A percentile compares a stretch with the other conserved stretches of the same genome.
phyloP scores from a whole-genome alignment of 2,329 filamentous ascomycete species.

The Pseudocercospora vitis region DNA sequence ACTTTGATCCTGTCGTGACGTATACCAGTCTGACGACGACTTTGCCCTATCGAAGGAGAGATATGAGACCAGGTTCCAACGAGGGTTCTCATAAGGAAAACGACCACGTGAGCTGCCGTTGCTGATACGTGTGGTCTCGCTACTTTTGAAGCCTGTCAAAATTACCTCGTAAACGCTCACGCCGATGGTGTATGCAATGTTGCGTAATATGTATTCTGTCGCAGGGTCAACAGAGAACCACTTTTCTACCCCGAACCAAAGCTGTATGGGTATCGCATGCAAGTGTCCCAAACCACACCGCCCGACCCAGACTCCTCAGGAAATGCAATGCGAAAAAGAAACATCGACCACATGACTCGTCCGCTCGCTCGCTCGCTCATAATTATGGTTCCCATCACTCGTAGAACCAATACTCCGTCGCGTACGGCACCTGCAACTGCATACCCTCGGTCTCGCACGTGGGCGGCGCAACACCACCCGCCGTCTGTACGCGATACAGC shows the following conservation, averaged over 20 bases:
- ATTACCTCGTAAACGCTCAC: background rate
- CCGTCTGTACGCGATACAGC: conserved; percentile 52
- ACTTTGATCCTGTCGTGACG: no score
- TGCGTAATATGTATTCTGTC: no score
- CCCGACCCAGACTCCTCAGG: background rate
- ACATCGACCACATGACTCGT: background rate
- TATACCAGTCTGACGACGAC: background rate
- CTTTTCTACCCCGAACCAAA: background rate
- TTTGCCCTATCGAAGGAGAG: no score
- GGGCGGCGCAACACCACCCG: conserved; percentile 44
- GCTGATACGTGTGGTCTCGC: no score
- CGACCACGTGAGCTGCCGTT: no score
- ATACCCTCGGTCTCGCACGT: conserved; percentile 39
- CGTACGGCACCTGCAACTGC: conserved; percentile 45
- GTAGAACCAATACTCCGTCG: conserved; percentile 52
- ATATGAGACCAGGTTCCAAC: no score
- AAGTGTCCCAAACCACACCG: background rate
- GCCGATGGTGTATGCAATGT: background rate
- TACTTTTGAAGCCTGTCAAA: no score
- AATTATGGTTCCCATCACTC: no score
- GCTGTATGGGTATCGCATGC: background rate
- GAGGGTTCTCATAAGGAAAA: no score
- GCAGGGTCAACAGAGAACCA: background rate
- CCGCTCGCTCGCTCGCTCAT: no score
- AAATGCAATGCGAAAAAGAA: background rate